A percentile compares a stretch with the other conserved stretches of the same genome.
These are phyloP conservation scores for Climacium dendroides DNA, from an alignment of 225 moss, liverwort and hornwort species.

Conservation along the genomic window DNA sequence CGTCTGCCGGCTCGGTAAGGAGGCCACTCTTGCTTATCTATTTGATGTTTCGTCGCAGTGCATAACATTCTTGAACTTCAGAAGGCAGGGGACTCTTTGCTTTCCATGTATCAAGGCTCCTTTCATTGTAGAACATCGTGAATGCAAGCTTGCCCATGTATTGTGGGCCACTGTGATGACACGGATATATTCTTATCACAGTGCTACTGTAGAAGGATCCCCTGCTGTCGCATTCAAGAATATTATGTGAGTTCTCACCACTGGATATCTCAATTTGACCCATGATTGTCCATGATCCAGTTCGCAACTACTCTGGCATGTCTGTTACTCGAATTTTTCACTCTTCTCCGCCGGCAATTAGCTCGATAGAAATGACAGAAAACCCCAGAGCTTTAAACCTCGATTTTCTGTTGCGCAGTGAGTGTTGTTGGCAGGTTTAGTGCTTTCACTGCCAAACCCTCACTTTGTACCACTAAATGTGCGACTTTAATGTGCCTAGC, in stretches of 20 bases:
- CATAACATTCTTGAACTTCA: not conserved
- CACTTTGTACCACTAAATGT: not conserved
- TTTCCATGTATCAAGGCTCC: not conserved
- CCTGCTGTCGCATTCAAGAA: not conserved
- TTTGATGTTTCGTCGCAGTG: not conserved
- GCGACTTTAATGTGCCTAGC: not conserved
- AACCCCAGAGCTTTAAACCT: not conserved
- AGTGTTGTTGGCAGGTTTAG: not conserved
- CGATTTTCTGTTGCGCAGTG: not conserved
- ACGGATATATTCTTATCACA: not conserved
- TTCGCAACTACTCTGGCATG: not conserved
- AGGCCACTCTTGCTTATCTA: not conserved
- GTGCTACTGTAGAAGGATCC: not conserved
- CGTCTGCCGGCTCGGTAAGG: slow-evolving; percentile 68
- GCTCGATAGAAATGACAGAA: not conserved
- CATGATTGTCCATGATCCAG: not conserved
- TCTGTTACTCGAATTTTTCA: not conserved
- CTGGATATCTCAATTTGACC: not conserved
- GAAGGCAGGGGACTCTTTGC: not conserved
- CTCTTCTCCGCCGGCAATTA: not conserved
- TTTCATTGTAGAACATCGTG: not conserved
- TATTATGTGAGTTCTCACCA: not conserved
- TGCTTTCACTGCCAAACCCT: not conserved
- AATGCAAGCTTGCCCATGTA: not conserved
- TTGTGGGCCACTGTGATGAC: not conserved